A percentile compares a stretch with the other conserved stretches of the same genome.
These are phyloP conservation scores for Hymenoscyphus salicellus DNA, from an alignment of 2,329 filamentous ascomycete genomes.

Conservation along the genomic window DNA sequence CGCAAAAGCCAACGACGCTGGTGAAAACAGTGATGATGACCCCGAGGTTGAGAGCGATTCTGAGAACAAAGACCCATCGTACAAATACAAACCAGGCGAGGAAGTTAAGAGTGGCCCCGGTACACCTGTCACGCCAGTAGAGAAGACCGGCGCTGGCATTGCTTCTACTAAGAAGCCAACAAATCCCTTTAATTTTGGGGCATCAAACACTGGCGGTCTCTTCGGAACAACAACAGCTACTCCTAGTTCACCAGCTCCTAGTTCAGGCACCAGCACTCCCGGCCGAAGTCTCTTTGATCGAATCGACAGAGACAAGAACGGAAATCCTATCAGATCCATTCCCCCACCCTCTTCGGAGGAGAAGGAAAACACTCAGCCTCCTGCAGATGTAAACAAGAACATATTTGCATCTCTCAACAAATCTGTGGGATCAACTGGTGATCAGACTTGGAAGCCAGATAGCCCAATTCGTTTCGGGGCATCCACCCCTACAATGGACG, in stretches of 20 bases:
- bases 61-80: conserved; percentile 32
- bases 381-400: conserved; percentile 19
- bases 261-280: conserved; percentile 39
- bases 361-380: conserved; percentile 36
- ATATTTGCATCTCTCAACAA: conserved; percentile 24
- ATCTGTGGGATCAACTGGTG: conserved; percentile 29
- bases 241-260: conserved; percentile 36
- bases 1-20: conserved; percentile 43
- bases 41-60: conserved; percentile 44
- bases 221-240: conserved; percentile 17
- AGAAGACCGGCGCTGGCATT: conserved; percentile 30
- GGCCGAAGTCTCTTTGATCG: conserved; percentile 55
- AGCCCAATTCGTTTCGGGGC: conserved; percentile 47
- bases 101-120: conserved; percentile 23
- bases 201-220: background rate
- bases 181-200: background rate
- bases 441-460: conserved; percentile 50
- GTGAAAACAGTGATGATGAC: conserved; percentile 43
- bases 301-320: conserved; percentile 49
- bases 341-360: conserved; percentile 29
- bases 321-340: conserved; percentile 45
- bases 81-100: conserved; percentile 23
- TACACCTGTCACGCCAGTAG: conserved; percentile 25
- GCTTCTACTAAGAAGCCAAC: conserved; percentile 29
- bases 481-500: conserved; percentile 22